These are phyloP conservation scores for Malassezia japonica DNA, from an alignment of 1,284 basidiomycete genomes.

Conservation along the genomic window DNA sequence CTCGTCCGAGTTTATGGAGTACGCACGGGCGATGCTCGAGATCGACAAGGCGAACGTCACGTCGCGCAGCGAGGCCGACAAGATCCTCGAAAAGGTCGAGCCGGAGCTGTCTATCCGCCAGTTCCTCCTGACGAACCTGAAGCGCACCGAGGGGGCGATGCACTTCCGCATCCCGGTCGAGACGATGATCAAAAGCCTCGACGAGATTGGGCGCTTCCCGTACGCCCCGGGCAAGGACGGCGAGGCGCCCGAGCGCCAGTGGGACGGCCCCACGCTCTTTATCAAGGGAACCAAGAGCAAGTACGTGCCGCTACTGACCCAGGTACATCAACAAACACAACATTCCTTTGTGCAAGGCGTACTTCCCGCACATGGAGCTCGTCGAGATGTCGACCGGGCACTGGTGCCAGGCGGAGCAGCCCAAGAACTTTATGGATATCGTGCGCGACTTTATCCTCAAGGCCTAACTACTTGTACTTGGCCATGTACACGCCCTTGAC, in stretches of 20 bases:
- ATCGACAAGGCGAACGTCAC: conserved; percentile 57
- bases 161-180: conserved; percentile 66
- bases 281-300: conserved; percentile 61
- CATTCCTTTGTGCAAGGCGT: conserved; percentile 55
- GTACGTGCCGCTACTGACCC: too few relatives aligned
- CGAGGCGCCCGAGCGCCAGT: conserved; percentile 44
- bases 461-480: conserved; percentile 17
- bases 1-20: conserved; percentile 56
- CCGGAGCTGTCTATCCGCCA: conserved; percentile 59
- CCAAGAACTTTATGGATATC: conserved; percentile 47
- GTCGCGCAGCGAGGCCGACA: conserved; percentile 60
- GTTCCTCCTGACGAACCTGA: conserved; percentile 73
- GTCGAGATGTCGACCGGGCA: conserved; percentile 49
- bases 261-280: conserved; percentile 61
- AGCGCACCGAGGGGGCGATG: conserved; percentile 20
- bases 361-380: conserved; percentile 59
- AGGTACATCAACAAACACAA: conserved; percentile 65
- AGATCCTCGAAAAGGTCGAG: conserved; percentile 59
- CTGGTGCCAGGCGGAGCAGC: conserved; percentile 50
- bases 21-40: conserved; percentile 62
- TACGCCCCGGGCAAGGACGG: conserved; percentile 43
- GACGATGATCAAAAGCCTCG: conserved; percentile 58
- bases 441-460: conserved; percentile 38
- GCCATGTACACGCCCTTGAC: conserved; percentile 45
- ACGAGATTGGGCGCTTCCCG: conserved; percentile 66